phyloP scores from a whole-genome alignment of 2,329 filamentous ascomycete species.

The Blumeriella jaapii region DNA sequence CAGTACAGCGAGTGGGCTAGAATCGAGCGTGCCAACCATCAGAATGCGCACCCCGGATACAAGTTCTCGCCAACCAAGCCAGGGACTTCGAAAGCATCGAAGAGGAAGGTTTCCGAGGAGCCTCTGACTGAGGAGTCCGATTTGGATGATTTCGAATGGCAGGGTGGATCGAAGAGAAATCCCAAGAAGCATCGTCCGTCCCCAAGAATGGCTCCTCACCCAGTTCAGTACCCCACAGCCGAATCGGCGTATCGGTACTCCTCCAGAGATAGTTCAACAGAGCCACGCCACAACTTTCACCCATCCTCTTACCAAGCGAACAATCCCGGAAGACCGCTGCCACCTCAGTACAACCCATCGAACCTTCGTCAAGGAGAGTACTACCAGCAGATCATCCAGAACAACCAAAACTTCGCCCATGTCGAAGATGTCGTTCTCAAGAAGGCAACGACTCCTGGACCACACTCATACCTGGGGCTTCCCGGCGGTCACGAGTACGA shows the following conservation, averaged over 20 bases:
- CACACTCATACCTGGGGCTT: constrained; percentile 29
- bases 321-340: constrained; percentile 38
- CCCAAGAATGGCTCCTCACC: constrained; percentile 11
- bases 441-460: constrained; percentile 27
- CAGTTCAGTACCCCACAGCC: constrained; percentile 21
- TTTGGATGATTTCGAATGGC: constrained; percentile 36
- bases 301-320: constrained; percentile 39
- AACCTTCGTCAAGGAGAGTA: constrained; percentile 34
- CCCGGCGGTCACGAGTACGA: constrained; percentile 26
- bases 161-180: constrained; percentile 20
- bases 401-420: constrained; percentile 12
- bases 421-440: constrained; percentile 35
- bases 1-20: constrained; percentile 70
- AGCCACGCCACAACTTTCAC: constrained; percentile 27
- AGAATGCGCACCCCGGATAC: constrained; percentile 76
- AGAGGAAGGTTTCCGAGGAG: constrained; percentile 35
- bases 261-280: constrained; percentile 23
- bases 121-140: constrained; percentile 32
- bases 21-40: constrained; percentile 75
- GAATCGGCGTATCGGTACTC: constrained; percentile 24
- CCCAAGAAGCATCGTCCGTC: constrained; percentile 14
- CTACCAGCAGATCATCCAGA: constrained; percentile 31
- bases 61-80: constrained; percentile 84
- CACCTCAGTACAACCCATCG: constrained; percentile 34
- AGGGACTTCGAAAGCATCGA: constrained; percentile 31